Evolutionary conservation across 2,329 filamentous ascomycete genomes (phyloP).

Genomic region (Fusarium bulbicola): DNA sequence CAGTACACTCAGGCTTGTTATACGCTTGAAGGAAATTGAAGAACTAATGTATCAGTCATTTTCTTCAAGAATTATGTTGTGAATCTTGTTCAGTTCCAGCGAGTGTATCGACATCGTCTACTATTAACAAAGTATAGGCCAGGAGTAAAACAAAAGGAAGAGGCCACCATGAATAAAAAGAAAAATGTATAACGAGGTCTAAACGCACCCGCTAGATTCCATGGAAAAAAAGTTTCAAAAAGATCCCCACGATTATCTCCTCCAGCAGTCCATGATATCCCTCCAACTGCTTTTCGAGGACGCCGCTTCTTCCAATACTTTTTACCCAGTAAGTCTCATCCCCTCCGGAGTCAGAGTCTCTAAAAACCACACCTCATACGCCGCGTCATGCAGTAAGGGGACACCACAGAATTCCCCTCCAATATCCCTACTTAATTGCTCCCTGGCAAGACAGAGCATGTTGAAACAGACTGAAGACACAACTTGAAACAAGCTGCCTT

Average conservation of each 20-base stretch:
- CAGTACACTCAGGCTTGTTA: neutral
- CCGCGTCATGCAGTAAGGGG: slow-evolving; percentile 43
- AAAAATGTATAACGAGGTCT: slow-evolving; percentile 31
- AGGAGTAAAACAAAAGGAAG: slow-evolving; percentile 6
- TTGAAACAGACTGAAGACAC: slow-evolving; percentile 28
- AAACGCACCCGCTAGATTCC: slow-evolving; percentile 37
- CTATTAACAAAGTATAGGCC: slow-evolving; percentile 42
- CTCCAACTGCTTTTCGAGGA: neutral
- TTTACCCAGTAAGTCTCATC: slow-evolving; percentile 37
- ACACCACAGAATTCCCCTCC: slow-evolving; percentile 25
- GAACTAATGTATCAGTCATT: neutral
- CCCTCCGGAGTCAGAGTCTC: slow-evolving; percentile 33
- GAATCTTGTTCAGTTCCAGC: slow-evolving; percentile 33
- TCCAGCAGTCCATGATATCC: slow-evolving; percentile 8
- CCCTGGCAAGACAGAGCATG: slow-evolving; percentile 16
- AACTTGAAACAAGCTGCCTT: slow-evolving; percentile 2
- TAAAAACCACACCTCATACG: slow-evolving; percentile 39
- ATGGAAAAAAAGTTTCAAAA: slow-evolving; percentile 15
- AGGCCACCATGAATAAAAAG: slow-evolving; percentile 5
- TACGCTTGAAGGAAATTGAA: neutral
- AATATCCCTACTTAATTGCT: slow-evolving; percentile 34
- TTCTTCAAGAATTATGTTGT: neutral
- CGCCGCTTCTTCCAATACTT: slow-evolving; percentile 16
- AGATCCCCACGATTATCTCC: slow-evolving; percentile 32
- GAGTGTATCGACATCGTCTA: slow-evolving; percentile 38